Base-by-base conservation (phyloP, 169 alveolate genomes). In the Cryptosporidium ubiquitum region DNA sequence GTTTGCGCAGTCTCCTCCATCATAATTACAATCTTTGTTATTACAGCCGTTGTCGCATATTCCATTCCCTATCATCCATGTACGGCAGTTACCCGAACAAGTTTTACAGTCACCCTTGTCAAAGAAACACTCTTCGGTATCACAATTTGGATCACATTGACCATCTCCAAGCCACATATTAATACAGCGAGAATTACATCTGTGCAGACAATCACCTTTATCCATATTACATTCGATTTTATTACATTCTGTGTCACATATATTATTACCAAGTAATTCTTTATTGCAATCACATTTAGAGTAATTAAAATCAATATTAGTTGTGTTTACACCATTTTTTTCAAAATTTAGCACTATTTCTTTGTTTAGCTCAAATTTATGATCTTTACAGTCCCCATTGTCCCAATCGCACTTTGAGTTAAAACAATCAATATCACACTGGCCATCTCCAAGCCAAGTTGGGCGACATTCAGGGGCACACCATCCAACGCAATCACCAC, bases 391-490 rank as follows among this genome's bases (percentile, higher is more conserved):
- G 73, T 92, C 95, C 5, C 91, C 93, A 20, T 86, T 91, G 51
- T 92, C 95, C 93, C 93, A 92, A 86, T 91, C 66, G 91, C 95
- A 92, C 52, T 92, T 92, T 16, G 89, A 70, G 51, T 85, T 91
- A 44, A 91, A 91, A 73, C 95, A 92, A 33, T 91, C 93, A 23
- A 91, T 68, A 40, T 92, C 95, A 37, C 95, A 92, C 35, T 85
- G 84, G 39, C 95, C 95, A 71, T 92, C 95, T 5, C 95, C 95
- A 42, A 74, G 85, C 95, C 95, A 92, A n/a, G 75, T 70, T 4
- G 93, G 93, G 31, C 93, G 85, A 70, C 95, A 92, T 31, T 91
- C 93, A 4, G 93, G 92, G n/a, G 92, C 89, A 35, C 95, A 92
- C 94, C 93, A 92, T 0, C 92, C 92, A 23, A 35, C 33, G 49